phyloP scores from a whole-genome alignment of 2,329 filamentous ascomycete species.

The Domatiomyces globalis region DNA sequence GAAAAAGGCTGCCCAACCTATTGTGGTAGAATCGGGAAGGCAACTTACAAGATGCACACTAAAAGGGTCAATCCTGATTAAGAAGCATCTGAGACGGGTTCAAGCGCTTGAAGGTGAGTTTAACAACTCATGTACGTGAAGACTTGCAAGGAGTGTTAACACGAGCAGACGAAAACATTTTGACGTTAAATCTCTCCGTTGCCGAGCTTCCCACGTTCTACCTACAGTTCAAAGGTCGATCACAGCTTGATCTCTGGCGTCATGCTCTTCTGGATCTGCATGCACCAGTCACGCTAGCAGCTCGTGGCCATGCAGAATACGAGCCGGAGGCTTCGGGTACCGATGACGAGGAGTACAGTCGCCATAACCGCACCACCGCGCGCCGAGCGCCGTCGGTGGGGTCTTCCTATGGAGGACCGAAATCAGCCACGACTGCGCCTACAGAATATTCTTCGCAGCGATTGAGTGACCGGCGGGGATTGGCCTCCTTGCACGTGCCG shows the following conservation, averaged over 20 bases:
- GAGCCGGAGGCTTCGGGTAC: slow-evolving; percentile 67
- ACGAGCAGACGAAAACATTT: slow-evolving; percentile 55
- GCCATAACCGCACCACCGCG: slow-evolving; percentile 33
- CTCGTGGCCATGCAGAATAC: slow-evolving; percentile 55
- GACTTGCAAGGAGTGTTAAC: not conserved
- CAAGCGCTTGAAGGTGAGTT: slow-evolving; percentile 37
- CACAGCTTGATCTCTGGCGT: slow-evolving; percentile 80
- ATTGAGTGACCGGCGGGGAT: slow-evolving; percentile 24
- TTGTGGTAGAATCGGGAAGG: slow-evolving; percentile 45
- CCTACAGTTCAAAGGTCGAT: slow-evolving; percentile 69
- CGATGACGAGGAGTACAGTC: slow-evolving; percentile 70
- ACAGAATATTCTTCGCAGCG: slow-evolving; percentile 79
- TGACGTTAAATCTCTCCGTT: slow-evolving; percentile 84
- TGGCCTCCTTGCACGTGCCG: slow-evolving; percentile 62
- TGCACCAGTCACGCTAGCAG: slow-evolving; percentile 39
- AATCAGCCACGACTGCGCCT: slow-evolving; percentile 73
- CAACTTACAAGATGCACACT: slow-evolving; percentile 69
- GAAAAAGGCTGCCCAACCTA: slow-evolving; percentile 61
- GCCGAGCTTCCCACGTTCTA: slow-evolving; percentile 88
- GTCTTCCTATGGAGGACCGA: slow-evolving; percentile 66
- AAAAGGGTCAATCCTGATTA: slow-evolving; percentile 95
- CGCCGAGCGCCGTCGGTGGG: slow-evolving; percentile 69
- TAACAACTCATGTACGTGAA: slow-evolving; percentile 24
- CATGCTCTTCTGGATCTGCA: slow-evolving; percentile 76
- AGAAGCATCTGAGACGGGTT: slow-evolving; percentile 90